Percentiles rank a stretch among this genome's conserved stretches.
These are phyloP conservation scores for Debaryomyces nepalensis DNA, from an alignment of 1,139 yeast genomes.

Conservation along the genomic window DNA sequence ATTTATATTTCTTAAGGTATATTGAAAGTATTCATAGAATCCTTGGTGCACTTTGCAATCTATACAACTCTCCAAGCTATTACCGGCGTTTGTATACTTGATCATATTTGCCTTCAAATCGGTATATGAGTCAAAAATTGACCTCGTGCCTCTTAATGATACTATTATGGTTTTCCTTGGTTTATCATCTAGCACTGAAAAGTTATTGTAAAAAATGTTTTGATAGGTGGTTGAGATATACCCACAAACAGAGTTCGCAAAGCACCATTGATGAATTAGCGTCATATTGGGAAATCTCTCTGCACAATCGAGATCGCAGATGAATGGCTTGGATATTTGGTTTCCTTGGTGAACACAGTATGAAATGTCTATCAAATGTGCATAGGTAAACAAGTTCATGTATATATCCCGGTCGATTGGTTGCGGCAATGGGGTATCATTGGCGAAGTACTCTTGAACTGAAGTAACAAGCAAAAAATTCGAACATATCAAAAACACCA, in stretches of 20 bases:
- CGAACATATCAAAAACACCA: background rate
- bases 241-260: constrained; percentile 46
- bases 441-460: background rate
- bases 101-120: constrained; percentile 50
- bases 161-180: constrained; percentile 41
- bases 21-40: constrained; percentile 39
- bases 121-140: constrained; percentile 49
- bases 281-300: constrained; percentile 45
- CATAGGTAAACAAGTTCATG: constrained; percentile 41
- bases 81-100: constrained; percentile 31
- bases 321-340: constrained; percentile 45
- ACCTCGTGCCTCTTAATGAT: constrained; percentile 53
- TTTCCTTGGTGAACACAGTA: constrained; percentile 49
- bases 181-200: background rate
- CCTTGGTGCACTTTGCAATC: constrained; percentile 55
- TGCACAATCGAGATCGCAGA: constrained; percentile 49
- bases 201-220: constrained; percentile 30
- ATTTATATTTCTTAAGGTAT: constrained; percentile 37
- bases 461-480: background rate
- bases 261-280: constrained; percentile 51
- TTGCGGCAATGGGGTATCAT: constrained; percentile 12
- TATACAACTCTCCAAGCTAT: constrained; percentile 36
- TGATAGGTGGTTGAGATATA: constrained; percentile 42
- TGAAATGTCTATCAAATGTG: constrained; percentile 54
- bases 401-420: constrained; percentile 31